These are phyloP conservation scores for Dujonia santamariae DNA, from an alignment of 1,139 yeast genomes.

Conservation along the genomic window DNA sequence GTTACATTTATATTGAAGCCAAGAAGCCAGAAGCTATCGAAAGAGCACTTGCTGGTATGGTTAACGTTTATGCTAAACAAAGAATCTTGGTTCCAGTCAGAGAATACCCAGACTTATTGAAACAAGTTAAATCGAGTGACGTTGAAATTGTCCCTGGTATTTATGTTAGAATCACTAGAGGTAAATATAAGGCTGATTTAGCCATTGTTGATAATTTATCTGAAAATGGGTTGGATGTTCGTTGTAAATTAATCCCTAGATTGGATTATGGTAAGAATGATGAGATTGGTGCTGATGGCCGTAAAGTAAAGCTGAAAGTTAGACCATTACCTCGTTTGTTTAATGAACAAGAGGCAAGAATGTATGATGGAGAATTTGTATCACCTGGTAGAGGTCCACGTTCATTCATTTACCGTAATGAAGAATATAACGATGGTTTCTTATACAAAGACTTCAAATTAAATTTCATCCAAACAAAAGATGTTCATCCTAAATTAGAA, in stretches of 20 bases:
- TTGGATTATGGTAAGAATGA: constrained; percentile 80
- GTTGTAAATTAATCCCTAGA: constrained; percentile 89
- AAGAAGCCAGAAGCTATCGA: constrained; percentile 90
- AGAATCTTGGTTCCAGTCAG: constrained; percentile 91
- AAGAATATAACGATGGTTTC: constrained; percentile 87
- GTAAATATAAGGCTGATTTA: constrained; percentile 88
- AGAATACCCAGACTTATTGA: constrained; percentile 89
- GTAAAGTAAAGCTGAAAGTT: constrained; percentile 50
- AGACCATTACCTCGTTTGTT: constrained; percentile 86
- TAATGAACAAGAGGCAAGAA: constrained; percentile 64
- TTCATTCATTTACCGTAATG: constrained; percentile 74
- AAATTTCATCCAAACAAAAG: constrained; percentile 75
- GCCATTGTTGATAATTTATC: constrained; percentile 92
- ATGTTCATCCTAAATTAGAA: constrained; percentile 83
- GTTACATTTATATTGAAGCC: constrained; percentile 92
- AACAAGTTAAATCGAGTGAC: constrained; percentile 86
- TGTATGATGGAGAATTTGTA: constrained; percentile 56
- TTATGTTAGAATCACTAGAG: constrained; percentile 85
- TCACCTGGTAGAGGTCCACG: constrained; percentile 73
- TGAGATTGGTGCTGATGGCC: constrained; percentile 55
- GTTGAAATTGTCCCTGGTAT: constrained; percentile 88
- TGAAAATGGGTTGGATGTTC: constrained; percentile 91
- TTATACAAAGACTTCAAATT: constrained; percentile 82
- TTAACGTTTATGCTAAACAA: constrained; percentile 68
- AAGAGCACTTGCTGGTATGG: constrained; percentile 83